Conservation (phyloP, 163 green algal genomes). For the Coccomyxa subellipsoidea region DNA sequence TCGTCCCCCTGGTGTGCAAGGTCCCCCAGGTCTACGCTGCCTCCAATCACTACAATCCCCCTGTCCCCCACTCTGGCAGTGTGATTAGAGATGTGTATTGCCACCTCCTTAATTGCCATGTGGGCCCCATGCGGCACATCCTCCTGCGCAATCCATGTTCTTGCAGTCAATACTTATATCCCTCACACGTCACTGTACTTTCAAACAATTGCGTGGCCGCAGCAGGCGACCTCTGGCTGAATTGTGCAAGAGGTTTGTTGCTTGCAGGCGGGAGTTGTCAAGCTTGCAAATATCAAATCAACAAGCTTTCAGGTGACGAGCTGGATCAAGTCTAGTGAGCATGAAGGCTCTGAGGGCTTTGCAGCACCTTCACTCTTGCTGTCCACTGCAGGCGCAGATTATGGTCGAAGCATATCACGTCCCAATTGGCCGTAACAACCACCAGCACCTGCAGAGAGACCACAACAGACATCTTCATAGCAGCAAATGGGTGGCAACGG, state of each 20-base stretch:
- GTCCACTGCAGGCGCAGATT: constrained; percentile 91
- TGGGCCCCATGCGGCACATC: constrained; percentile 58
- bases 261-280: no score
- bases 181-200: no score
- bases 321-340: no score
- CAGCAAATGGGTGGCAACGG: no score
- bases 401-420: constrained; percentile 90
- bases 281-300: no score
- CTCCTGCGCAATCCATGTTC: constrained; percentile 17
- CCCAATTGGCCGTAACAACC: constrained; percentile 68
- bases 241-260: no score
- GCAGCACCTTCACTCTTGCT: constrained; percentile 49
- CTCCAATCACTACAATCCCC: constrained; percentile 84
- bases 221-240: no score
- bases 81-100: constrained; percentile 74
- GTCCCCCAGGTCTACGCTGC: constrained; percentile 39
- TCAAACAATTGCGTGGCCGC: no score
- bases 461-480: no score
- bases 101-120: constrained; percentile 65
- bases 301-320: no score
- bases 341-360: no score
- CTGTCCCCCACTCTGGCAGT: constrained; percentile 59
- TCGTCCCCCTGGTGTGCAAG: neutral
- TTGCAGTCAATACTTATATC: no score
- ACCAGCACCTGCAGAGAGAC: constrained; percentile 68